A percentile compares a stretch with the other conserved stretches of the same genome.
phyloP scores from a whole-genome alignment of 495 filamentous ascomycete genomes.

The Penicillium verhagenii region DNA sequence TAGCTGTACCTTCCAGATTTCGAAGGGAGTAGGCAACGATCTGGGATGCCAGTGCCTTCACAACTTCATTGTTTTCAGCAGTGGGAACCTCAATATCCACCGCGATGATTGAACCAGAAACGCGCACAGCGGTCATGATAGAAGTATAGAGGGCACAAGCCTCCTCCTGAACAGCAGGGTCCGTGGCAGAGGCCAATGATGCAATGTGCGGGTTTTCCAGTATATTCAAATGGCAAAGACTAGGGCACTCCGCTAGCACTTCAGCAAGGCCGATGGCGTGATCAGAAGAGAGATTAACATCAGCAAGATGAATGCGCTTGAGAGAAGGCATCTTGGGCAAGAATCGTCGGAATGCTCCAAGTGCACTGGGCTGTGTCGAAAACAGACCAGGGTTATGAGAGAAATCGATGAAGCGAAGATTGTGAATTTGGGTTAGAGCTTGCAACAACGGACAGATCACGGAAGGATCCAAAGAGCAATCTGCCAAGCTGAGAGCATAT shows the following conservation, averaged over 20 bases:
- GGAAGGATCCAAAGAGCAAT: constrained; percentile 74
- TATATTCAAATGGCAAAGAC: constrained; percentile 82
- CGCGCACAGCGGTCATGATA: constrained; percentile 81
- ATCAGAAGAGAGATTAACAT: constrained; percentile 81
- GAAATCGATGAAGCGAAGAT: constrained; percentile 86
- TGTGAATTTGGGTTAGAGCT: constrained; percentile 64
- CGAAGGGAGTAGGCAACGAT: constrained; percentile 90
- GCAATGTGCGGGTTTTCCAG: constrained; percentile 76
- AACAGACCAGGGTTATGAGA: constrained; percentile 87
- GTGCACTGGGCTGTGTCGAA: constrained; percentile 66
- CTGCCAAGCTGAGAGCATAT: constrained; percentile 82
- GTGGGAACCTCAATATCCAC: constrained; percentile 89
- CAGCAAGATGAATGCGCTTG: constrained; percentile 82
- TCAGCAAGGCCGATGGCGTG: constrained; percentile 89
- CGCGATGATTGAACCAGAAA: constrained; percentile 79
- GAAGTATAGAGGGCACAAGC: constrained; percentile 93
- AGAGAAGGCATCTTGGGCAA: constrained; percentile 76
- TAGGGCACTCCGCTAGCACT: constrained; percentile 79
- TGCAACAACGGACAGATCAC: constrained; percentile 76
- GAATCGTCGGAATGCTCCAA: constrained; percentile 76
- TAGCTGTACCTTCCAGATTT: constrained; percentile 72
- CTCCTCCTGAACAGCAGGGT: constrained; percentile 79
- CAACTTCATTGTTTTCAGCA: constrained; percentile 75
- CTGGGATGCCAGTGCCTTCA: constrained; percentile 89
- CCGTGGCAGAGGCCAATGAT: constrained; percentile 63